These are phyloP conservation scores for Blakeslea trispora DNA, from an alignment of 371 early-diverging fungal genomes.

Conservation along the genomic window DNA sequence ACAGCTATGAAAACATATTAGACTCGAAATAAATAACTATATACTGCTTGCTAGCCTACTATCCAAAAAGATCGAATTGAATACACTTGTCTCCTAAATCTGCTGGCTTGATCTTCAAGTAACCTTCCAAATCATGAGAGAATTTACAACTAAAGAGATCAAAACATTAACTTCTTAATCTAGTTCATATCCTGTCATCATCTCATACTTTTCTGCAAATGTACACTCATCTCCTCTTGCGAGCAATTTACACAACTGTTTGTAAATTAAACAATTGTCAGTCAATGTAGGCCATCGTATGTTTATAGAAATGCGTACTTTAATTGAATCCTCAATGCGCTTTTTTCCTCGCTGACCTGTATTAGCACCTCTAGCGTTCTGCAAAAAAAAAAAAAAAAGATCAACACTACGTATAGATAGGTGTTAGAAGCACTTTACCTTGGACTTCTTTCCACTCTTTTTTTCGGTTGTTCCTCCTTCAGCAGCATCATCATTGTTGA, in stretches of 20 bases:
- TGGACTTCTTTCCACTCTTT: conserved; percentile 20
- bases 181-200: too few relatives aligned
- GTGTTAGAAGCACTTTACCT: conserved; percentile 9
- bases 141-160: conserved; percentile 57
- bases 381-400: neutral
- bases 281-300: neutral
- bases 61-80: conserved; percentile 71
- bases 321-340: conserved; percentile 37
- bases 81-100: conserved; percentile 82
- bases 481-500: conserved; percentile 33
- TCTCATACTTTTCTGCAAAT: conserved; percentile 48
- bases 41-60: conserved; percentile 43
- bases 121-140: conserved; percentile 68
- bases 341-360: conserved; percentile 47
- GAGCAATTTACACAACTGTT: conserved; percentile 54
- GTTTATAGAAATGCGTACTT: conserved; percentile 12
- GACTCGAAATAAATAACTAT: neutral
- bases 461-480: conserved; percentile 22
- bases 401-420: neutral
- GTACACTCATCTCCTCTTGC: conserved; percentile 57
- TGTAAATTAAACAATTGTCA: neutral
- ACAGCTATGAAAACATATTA: conserved; percentile 26
- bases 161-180: neutral
- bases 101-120: conserved; percentile 60
- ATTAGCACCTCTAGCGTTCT: conserved; percentile 38